phyloP scores from a whole-genome alignment of 73 alveolate species.

The Stentor roeselii region DNA sequence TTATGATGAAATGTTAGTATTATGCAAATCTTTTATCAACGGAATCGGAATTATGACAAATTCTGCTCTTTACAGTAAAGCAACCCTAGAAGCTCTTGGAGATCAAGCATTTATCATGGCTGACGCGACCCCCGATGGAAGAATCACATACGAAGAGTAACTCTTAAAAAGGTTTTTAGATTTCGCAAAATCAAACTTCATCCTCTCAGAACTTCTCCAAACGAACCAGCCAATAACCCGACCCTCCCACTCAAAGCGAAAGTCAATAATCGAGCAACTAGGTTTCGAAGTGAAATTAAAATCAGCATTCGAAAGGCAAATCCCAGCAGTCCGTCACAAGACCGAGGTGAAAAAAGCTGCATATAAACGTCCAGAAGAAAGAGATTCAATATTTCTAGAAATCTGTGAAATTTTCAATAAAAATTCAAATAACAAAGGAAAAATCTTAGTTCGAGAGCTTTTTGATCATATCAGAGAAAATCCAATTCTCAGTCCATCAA shows the following conservation, averaged over 20 bases:
- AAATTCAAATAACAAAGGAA: neutral
- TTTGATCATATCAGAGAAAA: neutral
- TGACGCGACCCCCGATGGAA: neutral
- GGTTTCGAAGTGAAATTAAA: neutral
- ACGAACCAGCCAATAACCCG: neutral
- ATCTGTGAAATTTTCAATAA: neutral
- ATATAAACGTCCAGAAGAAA: neutral
- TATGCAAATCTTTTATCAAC: neutral
- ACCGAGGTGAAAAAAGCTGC: neutral
- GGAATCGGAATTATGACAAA: neutral
- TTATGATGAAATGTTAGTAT: neutral
- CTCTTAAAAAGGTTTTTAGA: neutral
- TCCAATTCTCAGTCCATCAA: neutral
- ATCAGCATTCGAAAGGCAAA: neutral
- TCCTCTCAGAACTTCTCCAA: neutral
- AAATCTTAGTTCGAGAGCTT: neutral
- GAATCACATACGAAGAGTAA: neutral
- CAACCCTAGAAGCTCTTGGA: neutral
- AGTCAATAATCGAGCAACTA: neutral
- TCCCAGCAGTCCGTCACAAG: neutral
- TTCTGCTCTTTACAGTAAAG: neutral
- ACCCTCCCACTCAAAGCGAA: neutral
- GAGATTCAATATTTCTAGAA: neutral
- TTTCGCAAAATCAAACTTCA: neutral
- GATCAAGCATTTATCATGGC: constrained; percentile 17